These are phyloP conservation scores for Boletus pseudo-olivaceus DNA, from an alignment of 768 basidiomycete genomes.

Conservation along the genomic window DNA sequence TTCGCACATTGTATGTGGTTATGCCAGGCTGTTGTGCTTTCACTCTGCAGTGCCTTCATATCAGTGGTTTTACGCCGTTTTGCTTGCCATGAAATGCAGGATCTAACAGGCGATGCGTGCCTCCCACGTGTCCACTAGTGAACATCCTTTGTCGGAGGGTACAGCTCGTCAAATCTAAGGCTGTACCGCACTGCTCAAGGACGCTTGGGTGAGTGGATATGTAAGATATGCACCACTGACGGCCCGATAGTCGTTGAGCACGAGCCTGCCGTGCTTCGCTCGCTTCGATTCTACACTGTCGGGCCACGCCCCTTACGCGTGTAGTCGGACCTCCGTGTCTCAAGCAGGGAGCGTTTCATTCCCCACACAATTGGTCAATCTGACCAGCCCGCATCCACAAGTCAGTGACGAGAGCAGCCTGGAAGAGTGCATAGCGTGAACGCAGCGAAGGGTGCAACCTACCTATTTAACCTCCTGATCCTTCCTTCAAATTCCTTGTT, in stretches of 20 bases:
- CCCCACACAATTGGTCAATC: conserved; percentile 23
- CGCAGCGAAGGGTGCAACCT: conserved; percentile 41
- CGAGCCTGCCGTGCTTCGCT: conserved; percentile 1
- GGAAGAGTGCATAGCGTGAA: conserved; percentile 40
- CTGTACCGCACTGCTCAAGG: conserved; percentile 12
- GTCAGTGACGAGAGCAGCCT: conserved; percentile 25
- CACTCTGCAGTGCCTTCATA: conserved; percentile 33
- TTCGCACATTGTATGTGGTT: conserved; percentile 28
- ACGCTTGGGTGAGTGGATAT: conserved; percentile 14
- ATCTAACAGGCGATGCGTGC: conserved; percentile 21
- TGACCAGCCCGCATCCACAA: conserved; percentile 32
- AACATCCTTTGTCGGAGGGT: background rate
- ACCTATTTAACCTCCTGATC: conserved; percentile 24
- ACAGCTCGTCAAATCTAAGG: conserved; percentile 2
- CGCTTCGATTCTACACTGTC: conserved; percentile 16
- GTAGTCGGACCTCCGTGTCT: conserved; percentile 24
- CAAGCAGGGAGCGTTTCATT: conserved; percentile 23
- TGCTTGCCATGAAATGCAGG: conserved; percentile 23
- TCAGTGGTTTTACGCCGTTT: conserved; percentile 26
- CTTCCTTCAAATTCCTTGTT: conserved; percentile 39
- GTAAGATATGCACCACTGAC: conserved; percentile 13
- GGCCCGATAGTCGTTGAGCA: conserved; percentile 6
- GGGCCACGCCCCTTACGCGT: conserved; percentile 27
- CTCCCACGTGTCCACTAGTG: conserved; percentile 23
- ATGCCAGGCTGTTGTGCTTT: conserved; percentile 21